Conservation (phyloP, 371 early-diverging fungal genomes). For the Circinella minor region DNA sequence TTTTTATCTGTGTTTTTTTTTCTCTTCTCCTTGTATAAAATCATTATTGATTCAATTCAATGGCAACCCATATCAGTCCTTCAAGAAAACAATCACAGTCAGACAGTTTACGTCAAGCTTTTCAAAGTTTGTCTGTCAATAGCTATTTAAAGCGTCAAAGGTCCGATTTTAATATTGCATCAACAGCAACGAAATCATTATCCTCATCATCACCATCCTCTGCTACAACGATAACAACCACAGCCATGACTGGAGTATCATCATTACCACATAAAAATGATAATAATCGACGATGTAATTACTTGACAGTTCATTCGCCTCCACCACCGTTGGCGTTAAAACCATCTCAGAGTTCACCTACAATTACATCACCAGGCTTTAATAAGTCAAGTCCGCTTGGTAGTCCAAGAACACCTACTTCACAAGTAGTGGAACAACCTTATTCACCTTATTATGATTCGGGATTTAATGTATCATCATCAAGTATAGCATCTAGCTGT, state of each 20-base stretch:
- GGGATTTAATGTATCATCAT: slow-evolving; percentile 10
- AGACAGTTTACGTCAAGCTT: slow-evolving; percentile 10
- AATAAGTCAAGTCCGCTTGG: slow-evolving; percentile 2
- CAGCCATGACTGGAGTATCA: neutral
- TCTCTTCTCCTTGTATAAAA: neutral
- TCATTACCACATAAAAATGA: neutral
- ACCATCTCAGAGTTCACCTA: slow-evolving; percentile 17
- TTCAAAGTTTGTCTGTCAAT: slow-evolving; percentile 12
- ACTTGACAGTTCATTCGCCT: slow-evolving; percentile 18
- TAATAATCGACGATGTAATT: neutral
- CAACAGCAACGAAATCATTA: neutral
- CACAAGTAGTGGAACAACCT: slow-evolving; percentile 9
- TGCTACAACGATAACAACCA: neutral
- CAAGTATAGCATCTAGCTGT: slow-evolving; percentile 2
- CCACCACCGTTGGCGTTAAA: slow-evolving; percentile 13
- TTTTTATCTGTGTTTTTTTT: neutral
- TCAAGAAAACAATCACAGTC: slow-evolving; percentile 1
- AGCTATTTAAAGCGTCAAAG: slow-evolving; percentile 10
- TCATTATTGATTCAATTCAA: neutral
- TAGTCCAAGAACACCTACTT: slow-evolving; percentile 11
- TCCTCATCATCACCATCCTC: neutral
- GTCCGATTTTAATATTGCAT: slow-evolving; percentile 4
- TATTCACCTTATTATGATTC: slow-evolving; percentile 16
- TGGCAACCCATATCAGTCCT: slow-evolving; percentile 8
- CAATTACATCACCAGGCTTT: slow-evolving; percentile 5